Evolutionary conservation across 2,329 filamentous ascomycete genomes (phyloP).

Genomic region (Fusarium pininemorale): DNA sequence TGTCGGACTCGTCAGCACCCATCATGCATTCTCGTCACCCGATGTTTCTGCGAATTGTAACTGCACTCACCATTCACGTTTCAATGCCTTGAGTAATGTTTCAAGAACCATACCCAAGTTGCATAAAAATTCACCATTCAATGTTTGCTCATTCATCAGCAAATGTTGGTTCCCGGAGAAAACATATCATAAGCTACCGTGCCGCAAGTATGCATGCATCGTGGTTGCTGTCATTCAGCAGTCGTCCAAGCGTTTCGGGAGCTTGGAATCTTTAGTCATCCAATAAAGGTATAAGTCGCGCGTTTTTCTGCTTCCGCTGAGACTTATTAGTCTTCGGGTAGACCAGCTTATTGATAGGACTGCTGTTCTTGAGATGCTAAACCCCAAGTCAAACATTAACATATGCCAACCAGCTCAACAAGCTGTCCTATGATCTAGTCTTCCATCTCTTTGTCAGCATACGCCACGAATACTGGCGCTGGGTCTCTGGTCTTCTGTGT

Average conservation of each 20-base stretch:
- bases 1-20: conserved; percentile 23
- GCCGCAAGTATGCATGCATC: background rate
- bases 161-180: background rate
- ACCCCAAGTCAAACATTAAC: accelerated
- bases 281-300: background rate
- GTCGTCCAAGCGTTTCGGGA: background rate
- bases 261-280: background rate
- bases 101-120: no score
- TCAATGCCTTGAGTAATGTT: background rate
- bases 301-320: background rate
- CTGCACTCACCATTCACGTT: background rate
- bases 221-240: background rate
- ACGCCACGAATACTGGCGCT: background rate
- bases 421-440: background rate
- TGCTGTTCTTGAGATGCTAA: background rate
- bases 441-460: background rate
- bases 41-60: background rate
- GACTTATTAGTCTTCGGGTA: background rate
- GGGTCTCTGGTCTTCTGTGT: background rate
- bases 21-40: background rate
- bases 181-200: background rate
- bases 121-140: no score
- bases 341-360: background rate
- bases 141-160: background rate
- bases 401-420: background rate